Conservation (phyloP, 306 rosid genomes). For the Delonix regia region DNA sequence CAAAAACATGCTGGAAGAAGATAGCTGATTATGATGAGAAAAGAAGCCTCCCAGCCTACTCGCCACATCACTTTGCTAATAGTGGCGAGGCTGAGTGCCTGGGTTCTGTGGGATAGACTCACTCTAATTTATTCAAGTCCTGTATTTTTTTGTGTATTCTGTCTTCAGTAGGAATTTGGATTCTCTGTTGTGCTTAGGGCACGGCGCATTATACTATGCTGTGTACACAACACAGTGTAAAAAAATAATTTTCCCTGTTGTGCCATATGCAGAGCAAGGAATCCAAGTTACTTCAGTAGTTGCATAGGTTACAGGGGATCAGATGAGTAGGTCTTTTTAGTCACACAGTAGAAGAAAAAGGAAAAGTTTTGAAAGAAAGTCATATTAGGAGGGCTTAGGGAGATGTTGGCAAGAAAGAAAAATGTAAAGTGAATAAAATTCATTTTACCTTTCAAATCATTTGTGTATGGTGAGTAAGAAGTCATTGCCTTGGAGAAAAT, state of each 20-base stretch:
- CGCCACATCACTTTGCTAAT: constrained; percentile 38
- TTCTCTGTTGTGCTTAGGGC: too few relatives aligned
- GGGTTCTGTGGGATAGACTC: constrained; percentile 32
- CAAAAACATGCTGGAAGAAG: constrained; percentile 40
- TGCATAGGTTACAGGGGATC: constrained; percentile 37
- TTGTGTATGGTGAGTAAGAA: not conserved
- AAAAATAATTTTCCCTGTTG: too few relatives aligned
- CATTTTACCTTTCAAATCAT: not conserved
- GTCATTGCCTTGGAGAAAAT: not conserved
- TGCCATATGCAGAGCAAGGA: too few relatives aligned
- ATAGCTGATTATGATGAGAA: constrained; percentile 27
- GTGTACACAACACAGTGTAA: too few relatives aligned
- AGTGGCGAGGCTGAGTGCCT: constrained; percentile 11
- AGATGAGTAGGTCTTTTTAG: constrained; percentile 11
- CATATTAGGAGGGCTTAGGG: constrained; percentile 5
- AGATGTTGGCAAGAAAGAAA: constrained; percentile 8
- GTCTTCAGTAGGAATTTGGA: constrained; percentile 18
- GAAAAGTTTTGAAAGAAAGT: constrained; percentile 23
- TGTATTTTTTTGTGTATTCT: constrained; percentile 24
- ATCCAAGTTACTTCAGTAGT: too few relatives aligned
- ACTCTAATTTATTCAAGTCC: not conserved
- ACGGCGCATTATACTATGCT: too few relatives aligned
- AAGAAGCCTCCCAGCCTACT: constrained; percentile 18
- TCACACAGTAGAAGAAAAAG: constrained; percentile 5
- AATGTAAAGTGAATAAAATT: constrained; percentile 31